Evolutionary conservation across 441 rosid species (phyloP).

Genomic region (Pelargonium citronellum): DNA sequence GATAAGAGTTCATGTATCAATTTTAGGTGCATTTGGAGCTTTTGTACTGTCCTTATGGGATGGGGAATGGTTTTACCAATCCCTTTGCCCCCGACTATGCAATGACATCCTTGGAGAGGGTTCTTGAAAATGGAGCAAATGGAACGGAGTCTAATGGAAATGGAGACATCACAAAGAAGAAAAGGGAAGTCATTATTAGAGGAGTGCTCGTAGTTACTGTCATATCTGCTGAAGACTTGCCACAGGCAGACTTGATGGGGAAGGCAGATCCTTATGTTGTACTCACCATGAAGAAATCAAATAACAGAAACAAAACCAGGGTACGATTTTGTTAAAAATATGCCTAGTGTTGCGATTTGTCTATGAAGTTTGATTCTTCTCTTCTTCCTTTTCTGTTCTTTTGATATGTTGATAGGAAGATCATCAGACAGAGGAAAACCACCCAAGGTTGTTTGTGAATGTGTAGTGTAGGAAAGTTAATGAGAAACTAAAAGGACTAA

Average conservation of each 20-base stretch:
- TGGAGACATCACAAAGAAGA: constrained; percentile 42
- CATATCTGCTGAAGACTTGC: constrained; percentile 81
- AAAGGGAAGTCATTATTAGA: constrained; percentile 65
- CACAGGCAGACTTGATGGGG: constrained; percentile 74
- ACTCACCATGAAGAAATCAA: constrained; percentile 81
- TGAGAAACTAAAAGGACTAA: too few relatives aligned
- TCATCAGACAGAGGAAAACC: too few relatives aligned
- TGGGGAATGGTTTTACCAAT: constrained; percentile 20
- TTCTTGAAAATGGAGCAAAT: constrained; percentile 31
- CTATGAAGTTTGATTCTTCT: background rate
- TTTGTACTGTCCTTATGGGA: constrained; percentile 24
- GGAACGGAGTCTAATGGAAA: constrained; percentile 36
- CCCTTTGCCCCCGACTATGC: constrained; percentile 21
- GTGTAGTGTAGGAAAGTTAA: too few relatives aligned
- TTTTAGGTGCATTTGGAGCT: constrained; percentile 29
- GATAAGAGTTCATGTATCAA: background rate
- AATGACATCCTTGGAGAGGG: constrained; percentile 29
- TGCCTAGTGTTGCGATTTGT: constrained; percentile 12
- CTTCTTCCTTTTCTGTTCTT: background rate
- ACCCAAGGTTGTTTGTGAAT: too few relatives aligned
- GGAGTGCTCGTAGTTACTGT: constrained; percentile 82
- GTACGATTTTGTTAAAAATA: constrained; percentile 38
- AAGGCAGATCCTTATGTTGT: constrained; percentile 92
- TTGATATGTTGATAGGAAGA: too few relatives aligned
- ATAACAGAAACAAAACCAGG: constrained; percentile 69